Percentiles rank a stretch among this genome's conserved stretches.
These are phyloP conservation scores for Erigeron canadensis DNA, from an alignment of 129 eudicot species.

Conservation along the genomic window DNA sequence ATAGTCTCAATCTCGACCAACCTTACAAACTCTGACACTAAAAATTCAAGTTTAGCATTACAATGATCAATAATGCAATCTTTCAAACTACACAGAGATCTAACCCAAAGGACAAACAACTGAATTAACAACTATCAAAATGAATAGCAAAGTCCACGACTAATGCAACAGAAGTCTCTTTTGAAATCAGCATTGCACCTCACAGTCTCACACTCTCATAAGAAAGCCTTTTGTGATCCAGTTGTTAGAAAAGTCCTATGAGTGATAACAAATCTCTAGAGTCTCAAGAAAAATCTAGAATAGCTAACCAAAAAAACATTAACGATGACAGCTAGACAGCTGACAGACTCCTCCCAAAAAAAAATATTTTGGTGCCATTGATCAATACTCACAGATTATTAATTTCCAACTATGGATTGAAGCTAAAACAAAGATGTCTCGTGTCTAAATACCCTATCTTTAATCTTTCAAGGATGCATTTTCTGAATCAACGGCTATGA, in stretches of 20 bases:
- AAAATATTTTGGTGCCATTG: background rate
- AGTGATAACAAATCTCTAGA: background rate
- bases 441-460: background rate
- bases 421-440: background rate
- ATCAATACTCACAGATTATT: background rate
- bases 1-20: slow-evolving; percentile 14
- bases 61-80: too few species aligned
- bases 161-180: background rate
- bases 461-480: background rate
- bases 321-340: background rate
- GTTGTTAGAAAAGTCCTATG: background rate
- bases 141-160: too few species aligned
- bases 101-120: too few species aligned
- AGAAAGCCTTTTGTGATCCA: background rate
- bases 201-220: too few species aligned
- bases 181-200: background rate
- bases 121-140: too few species aligned
- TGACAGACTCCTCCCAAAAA: background rate
- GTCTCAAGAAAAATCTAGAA: slow-evolving; percentile 1
- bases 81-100: too few species aligned
- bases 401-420: slow-evolving; percentile 11
- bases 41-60: too few species aligned
- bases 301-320: background rate
- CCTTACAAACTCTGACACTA: background rate
- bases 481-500: background rate